phyloP scores from a whole-genome alignment of 148 eudicot species.

The Pouteria glomerata region DNA sequence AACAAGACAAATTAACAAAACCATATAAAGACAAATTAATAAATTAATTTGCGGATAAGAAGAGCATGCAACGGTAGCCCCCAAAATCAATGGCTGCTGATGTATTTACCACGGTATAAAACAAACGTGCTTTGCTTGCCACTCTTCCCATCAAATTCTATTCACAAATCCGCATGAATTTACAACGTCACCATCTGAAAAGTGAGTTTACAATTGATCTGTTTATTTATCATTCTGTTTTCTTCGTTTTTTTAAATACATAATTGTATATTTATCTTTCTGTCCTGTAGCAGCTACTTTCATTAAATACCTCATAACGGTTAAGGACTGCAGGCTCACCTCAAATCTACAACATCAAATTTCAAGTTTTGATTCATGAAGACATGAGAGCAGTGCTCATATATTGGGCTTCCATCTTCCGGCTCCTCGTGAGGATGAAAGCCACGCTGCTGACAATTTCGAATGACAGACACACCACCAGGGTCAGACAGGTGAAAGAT shows the following conservation, averaged over 20 bases:
- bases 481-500: constrained; percentile 98
- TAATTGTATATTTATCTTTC: too few species aligned
- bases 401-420: constrained; percentile 87
- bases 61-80: too few species aligned
- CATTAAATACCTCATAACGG: neutral
- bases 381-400: constrained; percentile 97
- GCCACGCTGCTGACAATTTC: constrained; percentile 82
- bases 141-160: constrained; percentile 6
- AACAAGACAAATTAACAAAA: too few species aligned
- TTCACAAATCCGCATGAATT: constrained; percentile 19
- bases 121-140: neutral
- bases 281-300: neutral
- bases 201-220: constrained; percentile 11
- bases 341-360: constrained; percentile 87
- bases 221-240: constrained; percentile 1
- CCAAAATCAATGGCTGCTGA: too few species aligned
- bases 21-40: too few species aligned
- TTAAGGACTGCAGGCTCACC: constrained; percentile 28
- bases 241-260: too few species aligned
- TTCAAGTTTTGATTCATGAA: constrained; percentile 70
- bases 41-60: too few species aligned
- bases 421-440: constrained; percentile 99
- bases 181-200: constrained; percentile 8
- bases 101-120: neutral
- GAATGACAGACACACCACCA: constrained; percentile 75